phyloP scores from a whole-genome alignment of 345 rosid species.

The Pistacia integerrima region DNA sequence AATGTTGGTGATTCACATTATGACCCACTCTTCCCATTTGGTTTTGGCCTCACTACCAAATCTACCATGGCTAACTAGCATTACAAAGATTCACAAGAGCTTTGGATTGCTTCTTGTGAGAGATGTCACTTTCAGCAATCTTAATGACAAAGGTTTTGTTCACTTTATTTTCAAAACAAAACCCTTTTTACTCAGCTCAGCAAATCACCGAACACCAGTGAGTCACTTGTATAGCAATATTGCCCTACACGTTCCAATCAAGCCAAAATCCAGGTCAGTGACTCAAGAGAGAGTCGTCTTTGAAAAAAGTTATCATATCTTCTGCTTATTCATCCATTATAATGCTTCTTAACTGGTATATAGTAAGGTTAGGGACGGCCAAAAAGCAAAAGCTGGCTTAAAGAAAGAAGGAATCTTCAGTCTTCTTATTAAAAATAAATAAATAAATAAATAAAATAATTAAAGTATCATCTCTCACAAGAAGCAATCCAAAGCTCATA shows the following conservation, averaged over 20 bases:
- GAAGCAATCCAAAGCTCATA: neutral
- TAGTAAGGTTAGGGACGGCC: constrained; percentile 25
- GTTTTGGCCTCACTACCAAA: constrained; percentile 50
- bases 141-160: neutral
- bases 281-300: constrained; percentile 32
- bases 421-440: too few relatives aligned
- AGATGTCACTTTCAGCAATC: neutral
- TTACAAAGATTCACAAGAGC: neutral
- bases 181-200: neutral
- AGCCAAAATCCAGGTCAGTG: constrained; percentile 26
- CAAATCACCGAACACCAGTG: too few relatives aligned
- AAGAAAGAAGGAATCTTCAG: too few relatives aligned
- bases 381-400: constrained; percentile 29
- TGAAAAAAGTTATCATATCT: constrained; percentile 28
- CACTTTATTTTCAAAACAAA: too few relatives aligned
- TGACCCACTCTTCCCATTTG: constrained; percentile 65
- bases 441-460: too few relatives aligned
- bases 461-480: neutral
- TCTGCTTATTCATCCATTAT: neutral
- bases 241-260: neutral
- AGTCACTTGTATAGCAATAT: neutral
- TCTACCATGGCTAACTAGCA: neutral
- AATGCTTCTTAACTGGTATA: neutral
- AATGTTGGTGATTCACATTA: constrained; percentile 64
- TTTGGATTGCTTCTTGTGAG: too few relatives aligned